phyloP scores from a whole-genome alignment of 2,329 filamentous ascomycete genomes.

The Escovopsis sp. region DNA sequence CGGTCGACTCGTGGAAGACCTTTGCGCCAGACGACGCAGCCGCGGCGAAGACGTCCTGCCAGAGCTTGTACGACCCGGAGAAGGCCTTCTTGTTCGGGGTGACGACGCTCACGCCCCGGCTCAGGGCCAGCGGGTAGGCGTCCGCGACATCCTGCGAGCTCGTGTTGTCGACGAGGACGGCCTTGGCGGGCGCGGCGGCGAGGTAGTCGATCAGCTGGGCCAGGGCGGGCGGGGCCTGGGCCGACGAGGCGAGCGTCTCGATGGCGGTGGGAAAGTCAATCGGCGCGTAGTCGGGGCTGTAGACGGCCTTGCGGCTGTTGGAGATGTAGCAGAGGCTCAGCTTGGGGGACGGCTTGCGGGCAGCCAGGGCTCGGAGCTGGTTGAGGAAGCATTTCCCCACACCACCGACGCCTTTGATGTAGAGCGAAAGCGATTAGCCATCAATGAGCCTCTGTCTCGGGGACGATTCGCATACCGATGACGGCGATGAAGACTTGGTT shows the following conservation, averaged over 20 bases:
- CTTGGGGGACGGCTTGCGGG: constrained; percentile 51
- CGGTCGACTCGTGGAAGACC: constrained; percentile 89
- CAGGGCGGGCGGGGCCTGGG: constrained; percentile 50
- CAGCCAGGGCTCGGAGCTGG: constrained; percentile 57
- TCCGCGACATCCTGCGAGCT: constrained; percentile 77
- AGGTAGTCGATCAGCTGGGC: constrained; percentile 66
- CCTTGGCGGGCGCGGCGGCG: constrained; percentile 58
- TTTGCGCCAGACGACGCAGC: constrained; percentile 59
- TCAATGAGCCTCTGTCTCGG: neutral
- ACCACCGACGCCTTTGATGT: constrained; percentile 61
- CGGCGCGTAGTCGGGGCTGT: constrained; percentile 55
- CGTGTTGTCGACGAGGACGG: constrained; percentile 88
- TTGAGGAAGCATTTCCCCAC: constrained; percentile 83
- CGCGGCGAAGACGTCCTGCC: constrained; percentile 72
- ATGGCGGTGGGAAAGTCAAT: constrained; percentile 46
- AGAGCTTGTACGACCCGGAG: constrained; percentile 64
- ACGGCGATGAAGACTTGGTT: constrained; percentile 39
- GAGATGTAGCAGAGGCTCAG: constrained; percentile 74
- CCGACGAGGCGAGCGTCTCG: constrained; percentile 48
- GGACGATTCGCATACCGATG: constrained; percentile 24
- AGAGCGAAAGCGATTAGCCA: constrained; percentile 7
- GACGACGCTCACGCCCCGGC: constrained; percentile 73
- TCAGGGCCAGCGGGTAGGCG: constrained; percentile 67
- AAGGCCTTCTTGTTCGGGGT: constrained; percentile 99
- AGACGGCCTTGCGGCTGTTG: constrained; percentile 71